phyloP scores from a whole-genome alignment of 805 yeast species.

The Metschnikowia lachancei region DNA sequence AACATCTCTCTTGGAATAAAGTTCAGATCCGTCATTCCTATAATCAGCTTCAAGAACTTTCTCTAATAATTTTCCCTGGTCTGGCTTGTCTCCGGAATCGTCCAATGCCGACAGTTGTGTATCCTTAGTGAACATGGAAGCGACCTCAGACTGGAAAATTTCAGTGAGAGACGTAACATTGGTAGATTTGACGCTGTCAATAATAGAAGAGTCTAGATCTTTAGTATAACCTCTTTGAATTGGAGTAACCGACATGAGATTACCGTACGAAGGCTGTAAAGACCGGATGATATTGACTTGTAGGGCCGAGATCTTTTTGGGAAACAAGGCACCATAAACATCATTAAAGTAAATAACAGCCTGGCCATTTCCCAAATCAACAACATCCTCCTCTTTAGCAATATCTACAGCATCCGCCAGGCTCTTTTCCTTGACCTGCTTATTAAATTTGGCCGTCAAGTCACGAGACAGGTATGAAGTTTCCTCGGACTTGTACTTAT shows the following conservation, averaged over 20 bases:
- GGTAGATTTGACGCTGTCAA: slow-evolving; percentile 31
- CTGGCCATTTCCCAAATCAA: slow-evolving; percentile 33
- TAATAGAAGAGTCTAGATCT: slow-evolving; percentile 29
- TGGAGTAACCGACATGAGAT: slow-evolving; percentile 46
- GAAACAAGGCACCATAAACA: slow-evolving; percentile 46
- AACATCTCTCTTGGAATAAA: slow-evolving; percentile 29
- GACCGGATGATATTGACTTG: slow-evolving; percentile 37
- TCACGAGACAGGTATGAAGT: slow-evolving; percentile 16
- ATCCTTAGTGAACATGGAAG: slow-evolving; percentile 19
- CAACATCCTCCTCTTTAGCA: slow-evolving; percentile 28
- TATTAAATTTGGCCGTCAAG: slow-evolving; percentile 22
- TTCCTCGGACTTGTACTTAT: slow-evolving; percentile 18
- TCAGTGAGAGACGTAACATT: slow-evolving; percentile 36
- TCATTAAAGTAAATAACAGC: slow-evolving; percentile 41
- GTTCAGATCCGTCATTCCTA: slow-evolving; percentile 2
- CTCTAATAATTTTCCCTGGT: slow-evolving; percentile 17
- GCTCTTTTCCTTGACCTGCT: slow-evolving; percentile 11
- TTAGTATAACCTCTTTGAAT: slow-evolving; percentile 50
- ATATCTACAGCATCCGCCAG: slow-evolving; percentile 17
- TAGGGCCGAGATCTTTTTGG: slow-evolving; percentile 41
- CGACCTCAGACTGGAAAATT: slow-evolving; percentile 30
- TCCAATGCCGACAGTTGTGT: slow-evolving; percentile 17
- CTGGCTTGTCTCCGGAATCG: slow-evolving; percentile 12
- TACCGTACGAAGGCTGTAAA: slow-evolving; percentile 34
- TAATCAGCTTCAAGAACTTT: slow-evolving; percentile 15